These are phyloP conservation scores for Lichtheimia ornata DNA, from an alignment of 371 early-diverging fungal species.

Conservation along the genomic window DNA sequence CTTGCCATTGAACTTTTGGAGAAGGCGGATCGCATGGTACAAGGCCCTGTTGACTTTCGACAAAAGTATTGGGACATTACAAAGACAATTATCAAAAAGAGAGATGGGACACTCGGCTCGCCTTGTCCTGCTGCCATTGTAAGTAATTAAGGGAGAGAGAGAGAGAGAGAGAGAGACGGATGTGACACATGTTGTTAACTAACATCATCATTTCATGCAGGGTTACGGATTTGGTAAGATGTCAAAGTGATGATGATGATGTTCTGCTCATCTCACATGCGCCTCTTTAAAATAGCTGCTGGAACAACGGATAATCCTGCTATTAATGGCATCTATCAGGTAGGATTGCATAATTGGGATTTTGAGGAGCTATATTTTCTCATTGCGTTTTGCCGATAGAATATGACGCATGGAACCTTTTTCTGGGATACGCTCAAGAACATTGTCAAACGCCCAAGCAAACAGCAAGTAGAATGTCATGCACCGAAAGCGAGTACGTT, in stretches of 20 bases:
- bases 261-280: neutral
- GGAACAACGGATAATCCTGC: conserved; percentile 71
- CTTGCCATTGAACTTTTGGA: conserved; percentile 39
- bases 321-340: conserved; percentile 44
- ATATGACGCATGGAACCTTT: conserved; percentile 41
- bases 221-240: conserved; percentile 45
- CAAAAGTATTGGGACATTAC: conserved; percentile 56
- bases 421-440: conserved; percentile 54
- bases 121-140: conserved; percentile 50
- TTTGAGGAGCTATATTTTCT: neutral
- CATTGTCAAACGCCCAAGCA: conserved; percentile 40
- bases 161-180: neutral
- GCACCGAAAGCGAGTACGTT: conserved; percentile 54
- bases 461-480: conserved; percentile 54
- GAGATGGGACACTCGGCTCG: conserved; percentile 17
- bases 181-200: conserved; percentile 11
- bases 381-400: conserved; percentile 9
- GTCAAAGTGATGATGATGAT: neutral
- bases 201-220: conserved; percentile 16
- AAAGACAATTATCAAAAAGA: conserved; percentile 25
- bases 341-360: neutral
- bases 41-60: conserved; percentile 41
- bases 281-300: conserved; percentile 38
- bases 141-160: conserved; percentile 4
- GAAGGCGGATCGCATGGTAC: neutral